Evolutionary conservation across 1,139 yeast genomes (phyloP).

Genomic region (Komagataea norvegica): DNA sequence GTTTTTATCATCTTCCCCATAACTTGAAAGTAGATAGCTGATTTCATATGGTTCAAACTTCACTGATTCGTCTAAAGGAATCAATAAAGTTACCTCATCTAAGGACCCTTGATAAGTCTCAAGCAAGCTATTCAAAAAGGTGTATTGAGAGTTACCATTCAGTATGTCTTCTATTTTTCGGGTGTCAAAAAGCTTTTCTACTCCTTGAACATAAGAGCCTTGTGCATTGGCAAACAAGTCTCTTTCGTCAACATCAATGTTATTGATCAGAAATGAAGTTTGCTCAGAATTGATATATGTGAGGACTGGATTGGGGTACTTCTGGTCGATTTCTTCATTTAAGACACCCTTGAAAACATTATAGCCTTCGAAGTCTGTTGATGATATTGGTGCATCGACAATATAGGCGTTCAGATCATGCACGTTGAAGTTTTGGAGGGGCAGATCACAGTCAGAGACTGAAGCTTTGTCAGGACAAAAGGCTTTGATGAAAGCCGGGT

Average conservation of each 20-base stretch:
- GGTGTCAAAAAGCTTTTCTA: conserved; percentile 42
- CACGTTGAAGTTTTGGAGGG: neutral
- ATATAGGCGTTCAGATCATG: conserved; percentile 26
- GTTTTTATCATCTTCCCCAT: conserved; percentile 35
- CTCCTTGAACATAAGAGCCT: conserved; percentile 70
- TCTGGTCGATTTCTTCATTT: conserved; percentile 9
- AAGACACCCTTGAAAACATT: conserved; percentile 22
- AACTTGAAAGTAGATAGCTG: conserved; percentile 38
- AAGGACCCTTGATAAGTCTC: neutral
- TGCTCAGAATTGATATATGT: conserved; percentile 11
- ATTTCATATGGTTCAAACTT: conserved; percentile 42
- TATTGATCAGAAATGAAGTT: conserved; percentile 38
- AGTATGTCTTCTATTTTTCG: neutral
- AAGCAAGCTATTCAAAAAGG: neutral
- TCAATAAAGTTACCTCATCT: conserved; percentile 26
- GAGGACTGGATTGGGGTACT: conserved; percentile 15
- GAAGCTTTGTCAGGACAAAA: neutral
- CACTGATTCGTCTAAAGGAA: conserved; percentile 43
- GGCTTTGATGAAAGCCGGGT: conserved; percentile 60
- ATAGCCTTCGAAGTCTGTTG: conserved; percentile 28
- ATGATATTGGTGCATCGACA: conserved; percentile 26
- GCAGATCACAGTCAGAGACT: neutral
- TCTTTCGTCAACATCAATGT: conserved; percentile 50
- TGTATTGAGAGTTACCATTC: conserved; percentile 25
- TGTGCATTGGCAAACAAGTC: conserved; percentile 66